Evolutionary conservation across 768 basidiomycete genomes (phyloP).

Genomic region (Sporobolomyces phaffii): DNA sequence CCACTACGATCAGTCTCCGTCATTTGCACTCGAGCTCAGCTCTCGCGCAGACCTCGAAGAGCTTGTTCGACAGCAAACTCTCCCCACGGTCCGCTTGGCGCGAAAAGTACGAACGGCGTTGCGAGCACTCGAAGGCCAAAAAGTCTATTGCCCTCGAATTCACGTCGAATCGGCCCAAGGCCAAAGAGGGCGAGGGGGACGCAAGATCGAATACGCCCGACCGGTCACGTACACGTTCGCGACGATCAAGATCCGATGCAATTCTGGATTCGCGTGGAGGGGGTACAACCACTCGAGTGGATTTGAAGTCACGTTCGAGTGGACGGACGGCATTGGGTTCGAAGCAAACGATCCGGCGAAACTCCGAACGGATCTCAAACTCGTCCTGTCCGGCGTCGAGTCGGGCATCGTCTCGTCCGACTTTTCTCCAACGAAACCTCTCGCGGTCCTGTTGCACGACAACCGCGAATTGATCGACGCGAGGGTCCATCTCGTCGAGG

Average conservation of each 20-base stretch:
- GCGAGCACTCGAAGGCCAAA: conserved; percentile 60
- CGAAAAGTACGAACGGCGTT: conserved; percentile 61
- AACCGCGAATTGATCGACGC: conserved; percentile 25
- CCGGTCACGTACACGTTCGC: conserved; percentile 11
- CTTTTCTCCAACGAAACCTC: conserved; percentile 57
- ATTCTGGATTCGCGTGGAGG: conserved; percentile 32
- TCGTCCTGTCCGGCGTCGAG: conserved; percentile 53
- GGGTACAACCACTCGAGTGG: conserved; percentile 47
- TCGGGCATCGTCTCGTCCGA: conserved; percentile 65
- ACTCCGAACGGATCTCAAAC: conserved; percentile 46
- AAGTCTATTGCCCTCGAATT: too few species aligned
- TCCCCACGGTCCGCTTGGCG: conserved; percentile 51
- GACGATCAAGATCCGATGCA: conserved; percentile 30
- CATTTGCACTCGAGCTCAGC: conserved; percentile 44
- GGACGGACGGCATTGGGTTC: conserved; percentile 43
- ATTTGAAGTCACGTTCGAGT: conserved; percentile 59
- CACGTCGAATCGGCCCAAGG: conserved; percentile 70
- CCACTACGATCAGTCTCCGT: conserved; percentile 49
- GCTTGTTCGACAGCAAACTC: conserved; percentile 62
- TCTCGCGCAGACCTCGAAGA: conserved; percentile 54
- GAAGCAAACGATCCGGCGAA: conserved; percentile 7
- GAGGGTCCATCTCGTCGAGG: conserved; percentile 47
- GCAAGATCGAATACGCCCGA: conserved; percentile 53
- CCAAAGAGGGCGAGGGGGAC: conserved; percentile 55
- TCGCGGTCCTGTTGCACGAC: conserved; percentile 47